phyloP scores from a whole-genome alignment of 495 filamentous ascomycete species.

The Evansstolkia leycettana region DNA sequence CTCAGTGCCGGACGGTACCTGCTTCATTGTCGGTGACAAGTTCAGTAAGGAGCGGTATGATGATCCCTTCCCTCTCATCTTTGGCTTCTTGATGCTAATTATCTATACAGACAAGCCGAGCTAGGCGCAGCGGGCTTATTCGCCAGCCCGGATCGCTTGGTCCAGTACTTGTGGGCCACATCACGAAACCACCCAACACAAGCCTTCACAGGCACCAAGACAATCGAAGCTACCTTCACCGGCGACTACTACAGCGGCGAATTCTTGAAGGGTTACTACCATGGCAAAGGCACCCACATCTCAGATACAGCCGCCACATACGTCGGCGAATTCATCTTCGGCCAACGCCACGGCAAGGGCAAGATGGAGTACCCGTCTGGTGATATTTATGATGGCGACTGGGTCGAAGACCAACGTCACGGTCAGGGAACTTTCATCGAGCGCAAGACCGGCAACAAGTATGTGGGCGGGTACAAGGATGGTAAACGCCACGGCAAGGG shows the following conservation, averaged over 20 bases:
- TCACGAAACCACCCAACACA: slow-evolving; percentile 33
- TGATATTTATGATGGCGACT: slow-evolving; percentile 51
- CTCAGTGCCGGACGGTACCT: slow-evolving; percentile 27
- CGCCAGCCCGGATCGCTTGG: slow-evolving; percentile 30
- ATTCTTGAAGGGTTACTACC: slow-evolving; percentile 36
- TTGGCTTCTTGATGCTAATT: slow-evolving; percentile 5
- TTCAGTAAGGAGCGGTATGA: slow-evolving; percentile 28
- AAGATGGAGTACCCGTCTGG: slow-evolving; percentile 48
- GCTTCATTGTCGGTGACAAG: slow-evolving; percentile 33
- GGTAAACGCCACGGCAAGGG: slow-evolving; percentile 51
- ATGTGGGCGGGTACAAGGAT: slow-evolving; percentile 50
- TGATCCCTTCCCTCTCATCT: not conserved
- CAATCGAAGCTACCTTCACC: slow-evolving; percentile 34
- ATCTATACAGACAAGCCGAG: slow-evolving; percentile 14
- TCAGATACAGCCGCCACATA: slow-evolving; percentile 43
- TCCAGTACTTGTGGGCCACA: slow-evolving; percentile 34
- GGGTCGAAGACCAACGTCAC: slow-evolving; percentile 41
- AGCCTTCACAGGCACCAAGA: slow-evolving; percentile 31
- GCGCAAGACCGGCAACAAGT: slow-evolving; percentile 48
- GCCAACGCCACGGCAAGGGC: slow-evolving; percentile 42
- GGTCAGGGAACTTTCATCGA: slow-evolving; percentile 49
- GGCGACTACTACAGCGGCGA: slow-evolving; percentile 35
- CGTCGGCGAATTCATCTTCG: slow-evolving; percentile 39
- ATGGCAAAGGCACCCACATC: slow-evolving; percentile 41
- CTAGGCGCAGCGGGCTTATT: slow-evolving; percentile 30